Percentiles rank a stretch among this genome's conserved stretches.
These are phyloP conservation scores for Physcomitrium patens DNA, from an alignment of 225 moss, liverwort and hornwort species.

Conservation along the genomic window DNA sequence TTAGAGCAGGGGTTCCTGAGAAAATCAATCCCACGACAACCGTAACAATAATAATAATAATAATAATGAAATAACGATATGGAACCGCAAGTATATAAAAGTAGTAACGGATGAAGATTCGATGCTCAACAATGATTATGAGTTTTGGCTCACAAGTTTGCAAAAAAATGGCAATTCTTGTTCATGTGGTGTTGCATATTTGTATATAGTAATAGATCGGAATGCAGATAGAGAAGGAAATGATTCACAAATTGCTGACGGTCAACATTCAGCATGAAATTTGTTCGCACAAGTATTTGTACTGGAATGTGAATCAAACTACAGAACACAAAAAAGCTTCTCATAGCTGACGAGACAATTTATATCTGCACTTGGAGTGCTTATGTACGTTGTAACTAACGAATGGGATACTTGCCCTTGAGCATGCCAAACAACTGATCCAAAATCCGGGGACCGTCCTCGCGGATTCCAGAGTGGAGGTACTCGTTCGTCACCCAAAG, in stretches of 20 bases:
- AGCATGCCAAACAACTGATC: constrained; percentile 87
- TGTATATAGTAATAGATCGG: not conserved
- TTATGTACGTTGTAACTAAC: constrained; percentile 31
- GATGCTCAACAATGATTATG: not conserved
- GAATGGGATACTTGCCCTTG: constrained; percentile 74
- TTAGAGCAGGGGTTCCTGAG: not conserved
- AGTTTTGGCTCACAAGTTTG: constrained; percentile 2
- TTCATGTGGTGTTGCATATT: not conserved
- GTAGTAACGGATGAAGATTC: not conserved
- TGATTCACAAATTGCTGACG: too few relatives aligned
- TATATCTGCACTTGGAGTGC: constrained; percentile 2
- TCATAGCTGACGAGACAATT: constrained; percentile 1
- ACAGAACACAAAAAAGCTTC: constrained; percentile 17
- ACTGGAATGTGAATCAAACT: constrained; percentile 1
- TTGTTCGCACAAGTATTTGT: too few relatives aligned
- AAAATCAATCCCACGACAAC: not conserved
- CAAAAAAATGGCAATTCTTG: not conserved
- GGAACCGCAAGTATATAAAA: not conserved
- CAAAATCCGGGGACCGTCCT: constrained; percentile 82
- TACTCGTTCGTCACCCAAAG: constrained; percentile 90
- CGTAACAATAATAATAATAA: not conserved
- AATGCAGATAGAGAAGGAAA: not conserved
- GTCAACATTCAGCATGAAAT: too few relatives aligned
- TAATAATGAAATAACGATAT: not conserved
- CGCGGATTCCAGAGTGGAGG: constrained; percentile 83